Base-by-base conservation (phyloP, 2,329 filamentous ascomycete species). In the Calonectria hongkongensis region DNA sequence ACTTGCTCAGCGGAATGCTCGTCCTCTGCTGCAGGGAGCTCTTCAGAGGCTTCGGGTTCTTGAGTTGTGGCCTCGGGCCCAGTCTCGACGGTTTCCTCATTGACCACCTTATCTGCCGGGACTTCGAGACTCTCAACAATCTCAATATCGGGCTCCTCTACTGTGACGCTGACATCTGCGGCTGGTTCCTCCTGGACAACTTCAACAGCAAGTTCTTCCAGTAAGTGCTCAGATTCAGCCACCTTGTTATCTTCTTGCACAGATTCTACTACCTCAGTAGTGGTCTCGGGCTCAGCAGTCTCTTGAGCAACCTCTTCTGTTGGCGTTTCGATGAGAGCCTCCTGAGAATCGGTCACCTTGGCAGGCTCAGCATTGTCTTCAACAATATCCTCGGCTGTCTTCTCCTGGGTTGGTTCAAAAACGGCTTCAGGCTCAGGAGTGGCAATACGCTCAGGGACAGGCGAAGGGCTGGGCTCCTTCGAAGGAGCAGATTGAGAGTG, bases 201-300 rank as follows among this genome's bases (percentile, higher is more conserved):
- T 60, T 79, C 75, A 1, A 74, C 25, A 2, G 62, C 60, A 43
- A 45, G 36, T 41, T 74, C 73, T 56, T 75, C 67, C 2, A 68
- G 25, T 7, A 41, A 50, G 13, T 51, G 30, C 28, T 75, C 62
- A 45, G 71, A 48, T 33, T 73, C 58, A 9, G 65, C 64, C 41
- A 67, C 66, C 33, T 79, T 71, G n/a, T 73, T 43, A 36, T 73
- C 47, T 7, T 65, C 51, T 16, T 68, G 30, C 13, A 45, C 67
- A 18, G 74, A 21, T 18, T 79, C 73, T 5, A 62, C 66, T 9
- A 50, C 73, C 58, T 81, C 73, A 30, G 66, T 62, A 30, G 66
- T 62, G 47, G 69, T 72, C 25, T 76, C 71, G 18, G 71, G 67
- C 41, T 72, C 62, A 12, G 69, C 64, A 25, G 70, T 71, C 36